Conservation (phyloP, 805 yeast species). For the Teunomyces gatunensis region DNA sequence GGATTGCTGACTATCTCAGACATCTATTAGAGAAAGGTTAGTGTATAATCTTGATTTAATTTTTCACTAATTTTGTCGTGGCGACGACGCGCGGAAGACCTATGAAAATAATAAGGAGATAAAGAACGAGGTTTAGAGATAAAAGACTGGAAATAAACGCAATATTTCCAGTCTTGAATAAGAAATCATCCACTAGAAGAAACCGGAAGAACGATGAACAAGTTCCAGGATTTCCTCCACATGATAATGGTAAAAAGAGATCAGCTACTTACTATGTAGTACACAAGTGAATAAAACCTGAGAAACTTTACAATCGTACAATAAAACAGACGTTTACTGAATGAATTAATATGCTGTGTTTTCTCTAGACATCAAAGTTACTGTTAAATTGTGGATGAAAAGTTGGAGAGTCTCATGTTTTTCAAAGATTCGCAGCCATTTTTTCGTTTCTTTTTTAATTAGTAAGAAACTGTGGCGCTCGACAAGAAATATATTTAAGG, state of each 20-base stretch:
- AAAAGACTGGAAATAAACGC: too few relatives aligned
- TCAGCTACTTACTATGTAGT: too few relatives aligned
- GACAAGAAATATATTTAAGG: neutral
- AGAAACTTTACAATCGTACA: too few relatives aligned
- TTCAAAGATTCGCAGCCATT: neutral
- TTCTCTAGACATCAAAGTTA: neutral
- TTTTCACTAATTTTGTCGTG: slow-evolving; percentile 5
- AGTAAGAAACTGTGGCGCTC: slow-evolving; percentile 3
- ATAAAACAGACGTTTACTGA: too few relatives aligned
- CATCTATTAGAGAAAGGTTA: slow-evolving; percentile 18
- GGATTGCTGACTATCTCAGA: slow-evolving; percentile 62
- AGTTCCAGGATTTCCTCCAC: too few relatives aligned
- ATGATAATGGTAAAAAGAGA: too few relatives aligned
- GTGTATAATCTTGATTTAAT: neutral
- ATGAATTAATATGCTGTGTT: too few relatives aligned
- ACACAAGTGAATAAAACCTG: too few relatives aligned
- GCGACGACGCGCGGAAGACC: slow-evolving; percentile 1
- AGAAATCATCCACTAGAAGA: too few relatives aligned
- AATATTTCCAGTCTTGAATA: too few relatives aligned
- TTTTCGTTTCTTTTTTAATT: neutral
- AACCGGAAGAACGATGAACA: too few relatives aligned
- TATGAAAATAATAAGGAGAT: neutral
- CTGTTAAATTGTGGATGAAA: neutral
- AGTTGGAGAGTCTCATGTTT: too few relatives aligned
- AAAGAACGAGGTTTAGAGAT: neutral